These are phyloP conservation scores for Fomes fomentarius DNA, from an alignment of 1,284 basidiomycete genomes.

Conservation along the genomic window DNA sequence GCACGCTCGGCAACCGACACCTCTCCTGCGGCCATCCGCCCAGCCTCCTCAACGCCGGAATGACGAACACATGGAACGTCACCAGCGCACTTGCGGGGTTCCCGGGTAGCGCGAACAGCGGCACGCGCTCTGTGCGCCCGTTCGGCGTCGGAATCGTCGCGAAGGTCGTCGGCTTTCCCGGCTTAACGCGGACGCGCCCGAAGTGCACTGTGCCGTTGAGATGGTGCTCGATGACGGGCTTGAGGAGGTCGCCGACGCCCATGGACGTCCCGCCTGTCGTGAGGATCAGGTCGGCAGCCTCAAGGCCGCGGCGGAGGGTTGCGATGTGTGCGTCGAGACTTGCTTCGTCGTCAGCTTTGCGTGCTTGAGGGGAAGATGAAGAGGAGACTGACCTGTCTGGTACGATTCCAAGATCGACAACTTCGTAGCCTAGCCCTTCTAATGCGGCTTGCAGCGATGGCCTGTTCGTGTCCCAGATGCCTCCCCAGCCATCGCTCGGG, in stretches of 20 bases:
- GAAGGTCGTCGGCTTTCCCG: constrained; percentile 87
- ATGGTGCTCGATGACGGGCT: constrained; percentile 84
- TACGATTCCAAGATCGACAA: constrained; percentile 82
- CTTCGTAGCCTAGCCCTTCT: constrained; percentile 74
- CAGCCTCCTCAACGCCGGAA: constrained; percentile 77
- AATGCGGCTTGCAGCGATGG: constrained; percentile 76
- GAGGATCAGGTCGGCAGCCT: constrained; percentile 72
- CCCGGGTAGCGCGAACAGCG: constrained; percentile 84
- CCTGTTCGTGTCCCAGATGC: constrained; percentile 84
- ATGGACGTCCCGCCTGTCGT: constrained; percentile 91
- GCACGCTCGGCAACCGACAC: constrained; percentile 66
- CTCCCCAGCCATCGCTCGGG: constrained; percentile 58
- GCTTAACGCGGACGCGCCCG: constrained; percentile 73
- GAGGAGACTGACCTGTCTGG: constrained; percentile 60
- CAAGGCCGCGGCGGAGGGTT: constrained; percentile 60
- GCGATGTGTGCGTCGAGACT: constrained; percentile 67
- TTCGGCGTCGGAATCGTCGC: constrained; percentile 64
- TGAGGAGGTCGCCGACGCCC: constrained; percentile 86
- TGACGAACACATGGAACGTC: constrained; percentile 83
- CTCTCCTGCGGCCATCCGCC: constrained; percentile 64
- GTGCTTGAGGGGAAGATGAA: background rate
- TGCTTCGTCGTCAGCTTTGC: background rate
- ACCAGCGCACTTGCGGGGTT: constrained; percentile 91
- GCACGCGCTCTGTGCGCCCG: constrained; percentile 42
- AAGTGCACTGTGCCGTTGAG: constrained; percentile 80